A percentile compares a stretch with the other conserved stretches of the same genome.
These are phyloP conservation scores for Silybum marianum DNA, from an alignment of 129 eudicot genomes.

Conservation along the genomic window DNA sequence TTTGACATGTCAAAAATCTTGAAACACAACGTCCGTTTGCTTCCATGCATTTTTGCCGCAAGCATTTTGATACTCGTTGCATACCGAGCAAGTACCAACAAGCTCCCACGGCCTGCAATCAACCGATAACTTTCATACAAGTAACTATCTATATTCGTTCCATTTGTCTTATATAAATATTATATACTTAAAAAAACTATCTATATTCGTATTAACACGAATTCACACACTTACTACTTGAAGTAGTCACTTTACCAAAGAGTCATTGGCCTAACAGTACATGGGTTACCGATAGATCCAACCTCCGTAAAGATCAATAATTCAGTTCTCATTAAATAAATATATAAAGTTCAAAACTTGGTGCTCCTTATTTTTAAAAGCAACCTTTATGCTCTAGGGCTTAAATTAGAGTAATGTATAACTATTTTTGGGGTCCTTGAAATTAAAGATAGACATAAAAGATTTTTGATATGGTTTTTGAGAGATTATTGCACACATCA, in stretches of 20 bases:
- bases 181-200: too few relatives aligned
- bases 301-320: background rate
- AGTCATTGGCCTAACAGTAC: background rate
- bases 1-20: constrained; percentile 59
- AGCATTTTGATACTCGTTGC: constrained; percentile 81
- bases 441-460: too few relatives aligned
- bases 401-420: too few relatives aligned
- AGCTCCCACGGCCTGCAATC: constrained; percentile 70
- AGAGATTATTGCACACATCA: background rate
- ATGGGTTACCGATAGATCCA: background rate
- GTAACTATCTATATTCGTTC: background rate
- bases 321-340: background rate
- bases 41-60: constrained; percentile 54
- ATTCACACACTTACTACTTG: background rate
- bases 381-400: too few relatives aligned
- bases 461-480: background rate
- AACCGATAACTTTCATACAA: background rate
- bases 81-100: constrained; percentile 98
- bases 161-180: too few relatives aligned
- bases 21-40: constrained; percentile 47
- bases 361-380: too few relatives aligned
- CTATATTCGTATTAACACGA: background rate
- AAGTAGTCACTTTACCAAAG: background rate
- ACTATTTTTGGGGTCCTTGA: too few relatives aligned
- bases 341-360: too few relatives aligned